These are phyloP conservation scores for Aspergillus phoenicis DNA, from an alignment of 2,329 filamentous ascomycete genomes.

Conservation along the genomic window DNA sequence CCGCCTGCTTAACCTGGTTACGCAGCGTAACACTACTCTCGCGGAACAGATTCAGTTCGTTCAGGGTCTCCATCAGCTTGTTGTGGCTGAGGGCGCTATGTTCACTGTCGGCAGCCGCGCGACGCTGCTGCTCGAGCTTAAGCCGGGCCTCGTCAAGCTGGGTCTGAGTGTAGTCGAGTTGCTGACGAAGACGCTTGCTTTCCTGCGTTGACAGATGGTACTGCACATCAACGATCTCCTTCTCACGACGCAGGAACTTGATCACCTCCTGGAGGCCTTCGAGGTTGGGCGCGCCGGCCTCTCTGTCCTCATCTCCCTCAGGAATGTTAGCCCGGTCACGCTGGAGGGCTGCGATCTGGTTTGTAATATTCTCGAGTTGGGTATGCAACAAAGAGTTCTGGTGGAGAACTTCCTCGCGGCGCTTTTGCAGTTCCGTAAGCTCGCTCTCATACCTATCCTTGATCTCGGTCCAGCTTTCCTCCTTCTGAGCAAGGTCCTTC, in stretches of 20 bases:
- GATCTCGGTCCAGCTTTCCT: conserved; percentile 85
- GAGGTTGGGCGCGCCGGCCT: conserved; percentile 57
- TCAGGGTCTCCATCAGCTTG: conserved; percentile 90
- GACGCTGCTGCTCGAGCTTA: conserved; percentile 87
- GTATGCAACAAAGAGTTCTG: conserved; percentile 91
- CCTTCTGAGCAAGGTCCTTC: conserved; percentile 74
- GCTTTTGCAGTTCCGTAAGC: conserved; percentile 72
- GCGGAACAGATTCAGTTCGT: conserved; percentile 92
- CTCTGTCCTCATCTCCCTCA: conserved; percentile 54
- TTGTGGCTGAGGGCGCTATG: conserved; percentile 77
- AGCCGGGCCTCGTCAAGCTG: conserved; percentile 87
- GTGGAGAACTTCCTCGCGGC: conserved; percentile 79
- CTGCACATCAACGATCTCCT: conserved; percentile 97
- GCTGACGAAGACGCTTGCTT: conserved; percentile 82
- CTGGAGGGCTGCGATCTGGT: conserved; percentile 78
- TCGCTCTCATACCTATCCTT: conserved; percentile 81
- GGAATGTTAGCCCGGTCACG: conserved; percentile 66
- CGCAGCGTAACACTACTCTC: conserved; percentile 92
- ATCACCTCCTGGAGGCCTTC: conserved; percentile 88
- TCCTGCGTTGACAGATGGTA: conserved; percentile 88
- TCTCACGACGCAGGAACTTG: conserved; percentile 87
- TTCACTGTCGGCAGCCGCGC: conserved; percentile 71
- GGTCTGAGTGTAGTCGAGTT: conserved; percentile 80
- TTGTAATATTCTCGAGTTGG: conserved; percentile 80
- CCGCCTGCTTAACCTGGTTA: conserved; percentile 78